These are phyloP conservation scores for Silybum marianum DNA, from an alignment of 129 eudicot species.

Conservation along the genomic window DNA sequence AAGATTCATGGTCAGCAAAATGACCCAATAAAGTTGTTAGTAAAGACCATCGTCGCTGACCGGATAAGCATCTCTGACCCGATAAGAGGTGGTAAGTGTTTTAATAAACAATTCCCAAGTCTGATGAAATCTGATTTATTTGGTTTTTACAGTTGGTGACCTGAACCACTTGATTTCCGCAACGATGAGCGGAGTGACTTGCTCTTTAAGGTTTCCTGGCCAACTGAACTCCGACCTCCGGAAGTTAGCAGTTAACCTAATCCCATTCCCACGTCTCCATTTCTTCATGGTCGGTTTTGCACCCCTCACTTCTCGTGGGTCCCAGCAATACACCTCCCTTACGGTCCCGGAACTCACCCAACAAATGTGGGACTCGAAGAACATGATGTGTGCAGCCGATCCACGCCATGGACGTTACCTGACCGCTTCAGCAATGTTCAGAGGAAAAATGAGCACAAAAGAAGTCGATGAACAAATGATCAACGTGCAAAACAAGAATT, in stretches of 20 bases:
- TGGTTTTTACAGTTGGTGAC: constrained; percentile 72
- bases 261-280: constrained; percentile 94
- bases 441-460: constrained; percentile 95
- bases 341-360: constrained; percentile 96
- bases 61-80: not conserved
- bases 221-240: constrained; percentile 86
- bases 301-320: constrained; percentile 91
- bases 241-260: constrained; percentile 83
- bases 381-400: constrained; percentile 98
- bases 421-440: constrained; percentile 91
- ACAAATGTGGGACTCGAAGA: constrained; percentile 94
- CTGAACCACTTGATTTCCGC: constrained; percentile 90
- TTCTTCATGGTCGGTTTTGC: constrained; percentile 98
- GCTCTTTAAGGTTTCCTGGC: constrained; percentile 90
- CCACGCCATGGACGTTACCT: constrained; percentile 94
- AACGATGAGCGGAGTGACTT: constrained; percentile 96
- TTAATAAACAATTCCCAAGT: not conserved
- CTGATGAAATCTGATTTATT: not conserved
- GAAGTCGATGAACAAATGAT: constrained; percentile 95
- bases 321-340: constrained; percentile 84
- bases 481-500: constrained; percentile 92
- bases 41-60: not conserved
- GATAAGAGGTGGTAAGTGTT: not conserved
- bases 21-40: not conserved
- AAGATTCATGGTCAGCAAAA: not conserved